Evolutionary conservation across 139 green algal genomes (phyloP).

Genomic region (Limnomonas spitsbergensis): DNA sequence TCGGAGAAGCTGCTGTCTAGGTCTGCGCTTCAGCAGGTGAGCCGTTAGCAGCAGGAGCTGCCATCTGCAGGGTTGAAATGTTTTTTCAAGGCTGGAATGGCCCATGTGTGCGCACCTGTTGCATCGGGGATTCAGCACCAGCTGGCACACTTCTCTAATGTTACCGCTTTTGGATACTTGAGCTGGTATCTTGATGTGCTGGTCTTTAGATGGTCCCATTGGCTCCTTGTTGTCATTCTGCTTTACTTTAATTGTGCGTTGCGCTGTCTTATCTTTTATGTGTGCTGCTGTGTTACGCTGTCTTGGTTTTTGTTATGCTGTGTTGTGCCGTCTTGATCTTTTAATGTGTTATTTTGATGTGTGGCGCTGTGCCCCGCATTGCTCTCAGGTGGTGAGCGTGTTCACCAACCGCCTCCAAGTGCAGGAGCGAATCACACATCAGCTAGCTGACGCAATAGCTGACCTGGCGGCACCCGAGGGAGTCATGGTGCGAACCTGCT

Average conservation of each 20-base stretch:
- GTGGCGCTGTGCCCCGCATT: neutral
- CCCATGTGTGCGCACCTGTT: neutral
- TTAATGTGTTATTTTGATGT: no score
- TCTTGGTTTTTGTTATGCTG: no score
- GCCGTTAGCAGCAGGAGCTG: neutral
- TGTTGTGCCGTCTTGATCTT: no score
- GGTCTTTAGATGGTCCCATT: neutral
- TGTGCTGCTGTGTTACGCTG: no score
- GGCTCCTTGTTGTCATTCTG: neutral
- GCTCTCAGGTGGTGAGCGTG: constrained; percentile 48
- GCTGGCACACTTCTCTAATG: neutral
- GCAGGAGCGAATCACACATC: constrained; percentile 90
- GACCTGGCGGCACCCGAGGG: constrained; percentile 5
- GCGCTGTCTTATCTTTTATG: no score
- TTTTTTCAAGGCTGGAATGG: no score
- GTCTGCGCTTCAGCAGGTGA: neutral
- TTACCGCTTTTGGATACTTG: neutral
- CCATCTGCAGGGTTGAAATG: neutral
- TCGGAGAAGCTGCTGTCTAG: neutral
- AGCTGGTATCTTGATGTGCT: neutral
- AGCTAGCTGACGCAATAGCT: constrained; percentile 62
- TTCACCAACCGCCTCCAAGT: constrained; percentile 78
- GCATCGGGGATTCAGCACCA: neutral
- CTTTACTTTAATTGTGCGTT: neutral
- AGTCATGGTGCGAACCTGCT: neutral